These are phyloP conservation scores for Fusarium austroafricanum DNA, from an alignment of 2,329 filamentous ascomycete genomes.

Conservation along the genomic window DNA sequence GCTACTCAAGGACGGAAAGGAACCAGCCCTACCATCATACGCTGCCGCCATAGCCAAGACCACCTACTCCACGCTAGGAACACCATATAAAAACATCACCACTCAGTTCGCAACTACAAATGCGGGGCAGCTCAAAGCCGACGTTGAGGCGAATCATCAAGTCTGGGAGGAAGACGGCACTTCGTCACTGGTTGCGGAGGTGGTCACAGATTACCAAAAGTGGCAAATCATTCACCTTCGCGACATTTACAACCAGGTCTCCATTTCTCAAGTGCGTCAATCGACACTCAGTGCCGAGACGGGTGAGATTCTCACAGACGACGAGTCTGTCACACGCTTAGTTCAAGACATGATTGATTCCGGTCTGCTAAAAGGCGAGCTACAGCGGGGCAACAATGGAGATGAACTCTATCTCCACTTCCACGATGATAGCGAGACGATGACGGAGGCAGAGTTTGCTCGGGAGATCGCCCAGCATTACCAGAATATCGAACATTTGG, in stretches of 20 bases:
- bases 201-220: conserved; percentile 76
- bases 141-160: conserved; percentile 67
- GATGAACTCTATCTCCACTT: conserved; percentile 64
- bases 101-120: conserved; percentile 70
- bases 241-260: conserved; percentile 73
- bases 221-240: conserved; percentile 81
- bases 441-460: conserved; percentile 65
- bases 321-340: conserved; percentile 59
- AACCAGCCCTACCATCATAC: conserved; percentile 65
- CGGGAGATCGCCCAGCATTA: conserved; percentile 57
- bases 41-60: conserved; percentile 65
- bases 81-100: conserved; percentile 77
- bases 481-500: conserved; percentile 58
- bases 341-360: conserved; percentile 67
- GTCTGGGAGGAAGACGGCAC: conserved; percentile 81
- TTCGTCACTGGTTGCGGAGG: conserved; percentile 74
- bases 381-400: conserved; percentile 60
- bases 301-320: conserved; percentile 55
- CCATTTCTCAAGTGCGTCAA: conserved; percentile 63
- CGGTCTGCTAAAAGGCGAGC: conserved; percentile 63
- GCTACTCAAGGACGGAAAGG: conserved; percentile 75
- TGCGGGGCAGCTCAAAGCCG: conserved; percentile 69
- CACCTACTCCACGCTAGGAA: conserved; percentile 68
- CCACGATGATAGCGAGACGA: conserved; percentile 53
- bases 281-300: conserved; percentile 67